These are phyloP conservation scores for Apiospora arundinis DNA, from an alignment of 2,329 filamentous ascomycete genomes.

Conservation along the genomic window DNA sequence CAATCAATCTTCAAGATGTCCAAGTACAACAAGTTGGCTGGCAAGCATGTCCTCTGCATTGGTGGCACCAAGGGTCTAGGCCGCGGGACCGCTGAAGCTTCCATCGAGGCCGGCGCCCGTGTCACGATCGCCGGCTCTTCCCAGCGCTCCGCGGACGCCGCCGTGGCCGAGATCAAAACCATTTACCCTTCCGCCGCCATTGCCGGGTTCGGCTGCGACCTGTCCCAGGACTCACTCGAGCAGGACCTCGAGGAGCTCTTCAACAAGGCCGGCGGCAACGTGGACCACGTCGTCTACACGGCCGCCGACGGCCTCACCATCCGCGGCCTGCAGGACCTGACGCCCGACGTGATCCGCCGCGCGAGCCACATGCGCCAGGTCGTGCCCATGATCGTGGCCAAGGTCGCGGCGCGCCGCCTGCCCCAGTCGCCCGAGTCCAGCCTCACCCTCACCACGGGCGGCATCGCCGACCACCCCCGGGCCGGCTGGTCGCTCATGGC, in stretches of 20 bases:
- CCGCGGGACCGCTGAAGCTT: slow-evolving; percentile 35
- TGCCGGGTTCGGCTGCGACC: slow-evolving; percentile 33
- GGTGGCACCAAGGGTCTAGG: slow-evolving; percentile 38
- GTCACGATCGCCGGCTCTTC: slow-evolving; percentile 35
- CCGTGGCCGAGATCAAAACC: slow-evolving; percentile 31
- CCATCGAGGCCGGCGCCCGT: slow-evolving; percentile 34
- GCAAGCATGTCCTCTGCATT: slow-evolving; percentile 40
- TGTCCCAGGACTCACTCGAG: slow-evolving; percentile 32
- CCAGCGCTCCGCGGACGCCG: slow-evolving; percentile 29
- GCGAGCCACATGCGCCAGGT: slow-evolving; percentile 40
- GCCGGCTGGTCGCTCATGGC: slow-evolving; percentile 33
- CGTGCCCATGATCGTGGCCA: slow-evolving; percentile 43
- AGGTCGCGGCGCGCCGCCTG: slow-evolving; percentile 39
- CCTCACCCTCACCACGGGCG: slow-evolving; percentile 35
- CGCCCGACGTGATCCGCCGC: slow-evolving; percentile 33
- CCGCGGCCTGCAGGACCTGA: slow-evolving; percentile 32
- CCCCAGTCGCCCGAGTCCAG: slow-evolving; percentile 29
- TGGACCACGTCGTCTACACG: slow-evolving; percentile 39
- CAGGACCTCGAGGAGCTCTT: slow-evolving; percentile 35
- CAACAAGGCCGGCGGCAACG: slow-evolving; percentile 23
- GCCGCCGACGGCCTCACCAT: slow-evolving; percentile 39
- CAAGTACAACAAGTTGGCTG: slow-evolving; percentile 40
- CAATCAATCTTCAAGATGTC: slow-evolving; percentile 30
- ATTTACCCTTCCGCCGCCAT: slow-evolving; percentile 29
- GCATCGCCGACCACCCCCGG: slow-evolving; percentile 32